Percentiles rank a stretch among this genome's conserved stretches.
phyloP scores from a whole-genome alignment of 768 basidiomycete species.

The Russula brevipes region DNA sequence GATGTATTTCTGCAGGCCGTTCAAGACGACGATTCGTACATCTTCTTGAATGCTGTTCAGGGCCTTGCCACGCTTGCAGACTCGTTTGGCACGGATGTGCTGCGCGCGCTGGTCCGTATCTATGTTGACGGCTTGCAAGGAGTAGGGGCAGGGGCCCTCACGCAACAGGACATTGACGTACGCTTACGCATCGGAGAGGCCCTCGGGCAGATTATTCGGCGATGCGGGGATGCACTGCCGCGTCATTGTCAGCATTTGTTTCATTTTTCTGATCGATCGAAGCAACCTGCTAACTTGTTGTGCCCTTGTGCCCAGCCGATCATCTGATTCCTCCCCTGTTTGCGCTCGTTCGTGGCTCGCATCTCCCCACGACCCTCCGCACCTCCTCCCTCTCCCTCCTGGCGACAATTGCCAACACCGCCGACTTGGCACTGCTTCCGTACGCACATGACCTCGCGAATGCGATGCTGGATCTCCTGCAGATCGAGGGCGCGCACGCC shows the following conservation, averaged over 20 bases:
- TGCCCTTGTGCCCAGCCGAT: slow-evolving; percentile 46
- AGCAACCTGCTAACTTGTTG: slow-evolving; percentile 21
- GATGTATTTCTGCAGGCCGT: slow-evolving; percentile 81
- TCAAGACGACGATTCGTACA: slow-evolving; percentile 92
- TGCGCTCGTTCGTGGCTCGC: slow-evolving; percentile 49
- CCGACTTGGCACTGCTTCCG: slow-evolving; percentile 53
- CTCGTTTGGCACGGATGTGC: slow-evolving; percentile 65
- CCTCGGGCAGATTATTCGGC: slow-evolving; percentile 65
- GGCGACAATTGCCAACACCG: slow-evolving; percentile 64
- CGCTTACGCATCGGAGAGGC: slow-evolving; percentile 82
- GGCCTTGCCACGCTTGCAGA: slow-evolving; percentile 86
- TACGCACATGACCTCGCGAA: slow-evolving; percentile 60
- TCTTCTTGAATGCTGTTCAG: slow-evolving; percentile 89
- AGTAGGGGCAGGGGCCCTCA: slow-evolving; percentile 41
- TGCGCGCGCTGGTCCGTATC: slow-evolving; percentile 57
- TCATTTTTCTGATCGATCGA: neutral
- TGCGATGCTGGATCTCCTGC: slow-evolving; percentile 73
- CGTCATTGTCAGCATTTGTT: slow-evolving; percentile 51
- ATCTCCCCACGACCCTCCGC: slow-evolving; percentile 70
- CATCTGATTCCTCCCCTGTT: slow-evolving; percentile 70
- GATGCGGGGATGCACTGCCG: slow-evolving; percentile 64
- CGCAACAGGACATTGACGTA: slow-evolving; percentile 63
- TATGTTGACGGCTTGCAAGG: slow-evolving; percentile 56
- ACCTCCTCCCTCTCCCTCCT: slow-evolving; percentile 65
- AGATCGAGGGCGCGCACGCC: slow-evolving; percentile 48